Evolutionary conservation across 257 asterid species (phyloP), one percentile per base, ranked within the genome.

Genomic region (Parsonsia alboflavescens): DNA sequence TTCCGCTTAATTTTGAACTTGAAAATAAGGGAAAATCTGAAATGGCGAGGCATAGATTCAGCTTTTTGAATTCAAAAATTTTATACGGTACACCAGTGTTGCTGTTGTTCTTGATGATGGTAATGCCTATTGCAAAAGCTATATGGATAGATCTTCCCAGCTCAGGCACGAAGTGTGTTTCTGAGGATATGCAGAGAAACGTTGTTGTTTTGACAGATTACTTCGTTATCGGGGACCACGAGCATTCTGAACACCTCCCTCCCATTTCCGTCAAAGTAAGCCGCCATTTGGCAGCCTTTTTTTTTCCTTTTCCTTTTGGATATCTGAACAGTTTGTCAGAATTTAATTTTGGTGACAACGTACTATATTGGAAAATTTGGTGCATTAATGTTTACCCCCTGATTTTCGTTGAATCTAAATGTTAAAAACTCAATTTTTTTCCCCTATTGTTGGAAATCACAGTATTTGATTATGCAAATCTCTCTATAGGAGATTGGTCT

Each of bases 191-290:
- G 58, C 89, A 84, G 74, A 77, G 24, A 73, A 84, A 86, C 85
- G 91, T 88, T 79, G 97, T 93, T 63, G 97, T 91, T 79, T 73
- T 93, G 75, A 88, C 85, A 0, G 96, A 93, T 80, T 93, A 90
- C 84, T 81, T 66, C 70, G 87, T 96, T 59, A 81, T 89, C 84
- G 52, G 81, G 75, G 91, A 89, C 16, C 86, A 85, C 2, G 82
- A 83, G 28, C 81, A 64, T 26, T 80, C 82, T 57, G 78, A 68
- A 59, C 82, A 24, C 76, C 63, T 76, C 16, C 97, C 98, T 46
- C 74, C 90, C 65, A 73, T 93, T 49, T 77, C 98, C 50, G 88
- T 84, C 78, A 91, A 85, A 91, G 98, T 93, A 77, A 73, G 50
- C 52, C 57, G 26, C 61, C 59, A 13, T 10, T 59, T 7, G 26